phyloP scores from a whole-genome alignment of 2,329 filamentous ascomycete genomes.

The Diaporthe sp. region DNA sequence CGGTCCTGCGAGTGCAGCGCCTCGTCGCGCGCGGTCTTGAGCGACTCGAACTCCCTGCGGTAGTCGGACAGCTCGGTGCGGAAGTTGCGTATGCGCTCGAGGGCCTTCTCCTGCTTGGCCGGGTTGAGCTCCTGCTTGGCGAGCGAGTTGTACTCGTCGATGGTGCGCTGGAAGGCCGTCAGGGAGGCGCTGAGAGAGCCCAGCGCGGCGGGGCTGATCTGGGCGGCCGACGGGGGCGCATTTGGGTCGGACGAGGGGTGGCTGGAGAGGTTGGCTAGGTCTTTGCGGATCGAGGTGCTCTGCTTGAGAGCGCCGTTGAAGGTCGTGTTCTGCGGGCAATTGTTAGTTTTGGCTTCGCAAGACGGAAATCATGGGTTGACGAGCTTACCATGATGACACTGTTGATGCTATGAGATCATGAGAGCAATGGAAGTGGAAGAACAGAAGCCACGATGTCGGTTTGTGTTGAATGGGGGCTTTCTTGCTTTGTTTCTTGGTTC shows the following conservation, averaged over 20 bases:
- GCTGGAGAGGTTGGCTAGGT: conserved; percentile 78
- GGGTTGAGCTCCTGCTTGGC: conserved; percentile 91
- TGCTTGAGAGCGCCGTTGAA: conserved; percentile 92
- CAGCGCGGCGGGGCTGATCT: conserved; percentile 66
- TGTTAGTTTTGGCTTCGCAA: background rate
- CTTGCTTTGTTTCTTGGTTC: background rate
- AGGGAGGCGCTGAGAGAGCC: conserved; percentile 80
- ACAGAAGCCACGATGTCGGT: no score
- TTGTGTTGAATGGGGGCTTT: background rate
- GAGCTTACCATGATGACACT: conserved; percentile 24
- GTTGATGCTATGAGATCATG: background rate
- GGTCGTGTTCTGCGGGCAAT: conserved; percentile 75
- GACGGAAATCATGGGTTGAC: rapidly evolving
- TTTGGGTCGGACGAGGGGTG: conserved; percentile 56
- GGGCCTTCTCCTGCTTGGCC: conserved; percentile 92
- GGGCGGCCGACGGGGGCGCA: conserved; percentile 55
- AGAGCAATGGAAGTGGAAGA: background rate
- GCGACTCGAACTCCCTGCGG: conserved; percentile 79
- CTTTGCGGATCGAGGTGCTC: conserved; percentile 83
- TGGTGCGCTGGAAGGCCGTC: conserved; percentile 83
- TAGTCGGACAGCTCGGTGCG: conserved; percentile 86
- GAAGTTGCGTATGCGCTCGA: conserved; percentile 88
- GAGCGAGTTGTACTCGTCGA: conserved; percentile 91
- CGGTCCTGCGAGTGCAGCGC: conserved; percentile 76
- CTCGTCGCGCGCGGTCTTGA: conserved; percentile 85